phyloP scores from a whole-genome alignment of 208 protist species.

The Blastocrithidia nonstop region DNA sequence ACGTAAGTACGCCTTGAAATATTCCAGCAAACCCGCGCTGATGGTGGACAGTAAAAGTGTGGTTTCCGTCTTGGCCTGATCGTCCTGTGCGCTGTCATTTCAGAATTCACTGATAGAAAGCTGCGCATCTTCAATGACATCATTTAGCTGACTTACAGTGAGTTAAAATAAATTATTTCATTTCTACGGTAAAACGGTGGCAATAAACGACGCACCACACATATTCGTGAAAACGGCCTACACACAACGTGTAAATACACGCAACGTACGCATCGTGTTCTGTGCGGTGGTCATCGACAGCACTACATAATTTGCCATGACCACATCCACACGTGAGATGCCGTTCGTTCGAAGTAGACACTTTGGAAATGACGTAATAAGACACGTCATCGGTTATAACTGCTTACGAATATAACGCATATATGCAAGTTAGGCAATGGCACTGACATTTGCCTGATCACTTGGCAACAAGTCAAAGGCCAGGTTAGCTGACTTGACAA shows the following conservation, averaged over 20 bases:
- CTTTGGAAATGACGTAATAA: slow-evolving; percentile 41
- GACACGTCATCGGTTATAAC: slow-evolving; percentile 7
- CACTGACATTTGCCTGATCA: slow-evolving; percentile 27
- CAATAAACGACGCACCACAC: slow-evolving; percentile 57
- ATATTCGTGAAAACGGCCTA: slow-evolving; percentile 46
- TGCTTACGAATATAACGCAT: slow-evolving; percentile 40
- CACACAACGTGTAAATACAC: slow-evolving; percentile 41
- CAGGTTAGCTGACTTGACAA: slow-evolving; percentile 30
- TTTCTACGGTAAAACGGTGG: slow-evolving; percentile 38
- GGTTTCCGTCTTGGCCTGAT: slow-evolving; percentile 37
- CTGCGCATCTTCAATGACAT: slow-evolving; percentile 66
- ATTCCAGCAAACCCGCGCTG: slow-evolving; percentile 43
- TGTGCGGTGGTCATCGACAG: slow-evolving; percentile 36
- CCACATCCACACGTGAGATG: slow-evolving; percentile 39
- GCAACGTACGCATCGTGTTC: slow-evolving; percentile 13
- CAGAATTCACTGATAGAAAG: slow-evolving; percentile 71
- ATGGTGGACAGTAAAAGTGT: slow-evolving; percentile 73
- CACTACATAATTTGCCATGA: slow-evolving; percentile 52
- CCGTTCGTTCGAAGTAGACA: slow-evolving; percentile 25
- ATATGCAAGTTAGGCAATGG: slow-evolving; percentile 74
- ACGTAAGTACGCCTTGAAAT: no score
- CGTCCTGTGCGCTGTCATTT: slow-evolving; percentile 68
- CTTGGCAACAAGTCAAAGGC: slow-evolving; percentile 58
- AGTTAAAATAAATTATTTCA: slow-evolving; percentile 16
- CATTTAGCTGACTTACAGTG: slow-evolving; percentile 30